Percentiles rank a stretch among this genome's conserved stretches.
phyloP scores from a whole-genome alignment of 1,284 basidiomycete species.

The Takashimella tepidaria region DNA sequence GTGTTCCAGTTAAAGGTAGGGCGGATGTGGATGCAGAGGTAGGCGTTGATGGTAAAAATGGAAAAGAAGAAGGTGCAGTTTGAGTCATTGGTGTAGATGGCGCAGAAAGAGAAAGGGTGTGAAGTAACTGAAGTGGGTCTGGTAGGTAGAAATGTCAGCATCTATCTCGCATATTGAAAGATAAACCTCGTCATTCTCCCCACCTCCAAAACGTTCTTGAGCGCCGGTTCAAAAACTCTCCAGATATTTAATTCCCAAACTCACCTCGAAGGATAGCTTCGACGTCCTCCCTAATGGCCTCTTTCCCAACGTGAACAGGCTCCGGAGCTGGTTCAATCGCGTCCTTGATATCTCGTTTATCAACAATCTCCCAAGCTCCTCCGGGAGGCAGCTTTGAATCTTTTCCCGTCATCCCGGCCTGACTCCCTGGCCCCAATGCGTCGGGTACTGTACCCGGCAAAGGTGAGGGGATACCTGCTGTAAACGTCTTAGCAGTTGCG shows the following conservation, averaged over 20 bases:
- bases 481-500: slow-evolving; percentile 23
- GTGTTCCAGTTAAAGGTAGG: too few species aligned
- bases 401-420: background rate
- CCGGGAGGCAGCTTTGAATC: slow-evolving; percentile 29
- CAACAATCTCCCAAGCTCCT: slow-evolving; percentile 46
- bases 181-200: too few species aligned
- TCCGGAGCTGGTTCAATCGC: slow-evolving; percentile 13
- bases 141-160: slow-evolving; percentile 21
- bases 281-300: slow-evolving; percentile 58
- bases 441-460: slow-evolving; percentile 23
- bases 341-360: slow-evolving; percentile 25
- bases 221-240: background rate
- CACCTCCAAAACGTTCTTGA: too few species aligned
- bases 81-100: slow-evolving; percentile 21
- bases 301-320: slow-evolving; percentile 44
- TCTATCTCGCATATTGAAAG: too few species aligned
- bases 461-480: slow-evolving; percentile 27
- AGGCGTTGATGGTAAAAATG: slow-evolving; percentile 30
- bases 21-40: too few species aligned
- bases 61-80: slow-evolving; percentile 28
- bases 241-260: slow-evolving; percentile 25
- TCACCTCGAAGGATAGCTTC: slow-evolving; percentile 68
- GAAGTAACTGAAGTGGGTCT: slow-evolving; percentile 56
- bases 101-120: slow-evolving; percentile 23
- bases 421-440: background rate